phyloP scores from a whole-genome alignment of 768 basidiomycete genomes.

The Pluteus cervinus region DNA sequence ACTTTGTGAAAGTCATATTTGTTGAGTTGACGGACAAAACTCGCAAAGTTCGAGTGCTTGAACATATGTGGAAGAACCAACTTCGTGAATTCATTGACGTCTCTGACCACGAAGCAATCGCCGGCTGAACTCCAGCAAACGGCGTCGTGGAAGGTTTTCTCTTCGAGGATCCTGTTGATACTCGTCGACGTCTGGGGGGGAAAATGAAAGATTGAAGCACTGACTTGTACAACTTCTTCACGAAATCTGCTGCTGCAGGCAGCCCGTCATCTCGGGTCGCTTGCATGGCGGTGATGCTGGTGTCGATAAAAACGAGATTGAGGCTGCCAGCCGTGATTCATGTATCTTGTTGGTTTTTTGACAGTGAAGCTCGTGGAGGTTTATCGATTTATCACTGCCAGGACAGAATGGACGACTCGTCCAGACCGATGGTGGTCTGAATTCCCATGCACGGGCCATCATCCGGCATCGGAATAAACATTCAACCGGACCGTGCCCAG shows the following conservation, averaged over 20 bases:
- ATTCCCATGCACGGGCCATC: no score
- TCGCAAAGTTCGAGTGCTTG: conserved; percentile 93
- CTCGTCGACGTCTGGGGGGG: conserved; percentile 8
- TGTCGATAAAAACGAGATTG: no score
- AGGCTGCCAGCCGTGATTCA: no score
- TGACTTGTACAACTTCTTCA: conserved; percentile 91
- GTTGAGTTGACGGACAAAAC: conserved; percentile 89
- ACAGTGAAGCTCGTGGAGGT: no score
- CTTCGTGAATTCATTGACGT: conserved; percentile 96
- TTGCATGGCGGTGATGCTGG: no score
- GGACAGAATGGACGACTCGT: no score
- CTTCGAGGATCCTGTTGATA: conserved; percentile 75
- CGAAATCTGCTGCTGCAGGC: conserved; percentile 90
- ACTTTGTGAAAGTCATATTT: conserved; percentile 98
- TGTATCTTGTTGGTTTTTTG: no score
- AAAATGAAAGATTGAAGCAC: conserved; percentile 28
- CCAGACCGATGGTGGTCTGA: no score
- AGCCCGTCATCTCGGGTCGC: conserved; percentile 80
- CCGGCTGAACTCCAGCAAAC: conserved; percentile 82
- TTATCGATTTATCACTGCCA: no score
- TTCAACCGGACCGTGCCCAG: no score
- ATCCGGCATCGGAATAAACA: no score
- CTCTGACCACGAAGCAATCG: conserved; percentile 92
- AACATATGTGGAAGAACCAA: conserved; percentile 86
- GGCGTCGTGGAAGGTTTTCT: conserved; percentile 61